Evolutionary conservation across 78 protist genomes (phyloP).

Genomic region (Dictyostelium firmibasis): DNA sequence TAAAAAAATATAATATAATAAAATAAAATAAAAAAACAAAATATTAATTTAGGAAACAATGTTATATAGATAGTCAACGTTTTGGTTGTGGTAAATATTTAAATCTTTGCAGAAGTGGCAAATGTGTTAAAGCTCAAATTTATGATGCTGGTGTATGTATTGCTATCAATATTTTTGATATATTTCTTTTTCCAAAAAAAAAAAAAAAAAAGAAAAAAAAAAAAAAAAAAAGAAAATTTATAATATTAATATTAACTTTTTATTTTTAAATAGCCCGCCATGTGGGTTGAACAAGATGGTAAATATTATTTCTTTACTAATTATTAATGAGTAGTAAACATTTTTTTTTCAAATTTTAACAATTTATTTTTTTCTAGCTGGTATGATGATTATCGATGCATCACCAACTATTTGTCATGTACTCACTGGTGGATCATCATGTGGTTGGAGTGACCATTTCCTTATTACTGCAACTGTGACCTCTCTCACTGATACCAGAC

Average conservation of each 20-base stretch:
- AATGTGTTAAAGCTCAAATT: slow-evolving; percentile 48
- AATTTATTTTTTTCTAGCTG: slow-evolving; percentile 4
- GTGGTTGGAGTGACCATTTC: slow-evolving; percentile 65
- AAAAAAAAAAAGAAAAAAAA: too few relatives aligned
- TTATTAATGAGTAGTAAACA: not conserved
- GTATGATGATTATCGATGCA: slow-evolving; percentile 57
- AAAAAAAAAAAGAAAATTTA: too few relatives aligned
- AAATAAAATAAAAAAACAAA: not conserved
- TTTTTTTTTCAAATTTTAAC: not conserved
- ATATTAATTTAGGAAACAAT: not conserved
- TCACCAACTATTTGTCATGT: slow-evolving; percentile 26
- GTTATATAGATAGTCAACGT: slow-evolving; percentile 11
- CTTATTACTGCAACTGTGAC: slow-evolving; percentile 29
- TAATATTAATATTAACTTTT: too few relatives aligned
- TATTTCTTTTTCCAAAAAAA: not conserved
- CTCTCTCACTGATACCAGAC: slow-evolving; percentile 17
- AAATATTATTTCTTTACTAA: not conserved
- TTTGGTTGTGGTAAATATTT: slow-evolving; percentile 66
- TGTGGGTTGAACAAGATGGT: slow-evolving; percentile 66
- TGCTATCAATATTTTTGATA: not conserved
- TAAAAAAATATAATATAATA: not conserved
- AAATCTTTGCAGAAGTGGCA: slow-evolving; percentile 19
- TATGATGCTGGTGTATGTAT: not conserved
- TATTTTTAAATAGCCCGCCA: slow-evolving; percentile 23
- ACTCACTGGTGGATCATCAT: not conserved